Conservation (phyloP, 164 flowering plant species). For the Tetracentron sinense region DNA sequence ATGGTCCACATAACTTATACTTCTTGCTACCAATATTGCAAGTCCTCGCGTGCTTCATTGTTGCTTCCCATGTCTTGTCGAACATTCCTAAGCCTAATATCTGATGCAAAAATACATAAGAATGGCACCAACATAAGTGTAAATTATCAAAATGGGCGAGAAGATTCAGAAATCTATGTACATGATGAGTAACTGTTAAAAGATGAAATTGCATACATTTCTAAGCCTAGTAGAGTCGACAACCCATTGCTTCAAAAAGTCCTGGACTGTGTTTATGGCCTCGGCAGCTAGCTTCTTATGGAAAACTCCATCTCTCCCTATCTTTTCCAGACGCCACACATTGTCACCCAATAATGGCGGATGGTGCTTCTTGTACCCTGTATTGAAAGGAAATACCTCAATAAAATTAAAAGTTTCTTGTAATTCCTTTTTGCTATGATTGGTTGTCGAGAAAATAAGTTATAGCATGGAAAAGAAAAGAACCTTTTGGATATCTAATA, state of each 20-base stretch:
- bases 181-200: no score
- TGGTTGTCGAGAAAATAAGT: no score
- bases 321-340: constrained; percentile 83
- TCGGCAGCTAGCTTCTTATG: constrained; percentile 41
- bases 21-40: constrained; percentile 50
- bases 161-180: no score
- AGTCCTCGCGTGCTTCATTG: constrained; percentile 52
- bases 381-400: background rate
- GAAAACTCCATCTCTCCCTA: constrained; percentile 76
- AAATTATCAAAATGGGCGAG: background rate
- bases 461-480: no score
- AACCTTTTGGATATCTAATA: no score
- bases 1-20: constrained; percentile 21
- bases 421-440: no score
- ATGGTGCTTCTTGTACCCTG: constrained; percentile 84
- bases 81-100: constrained; percentile 66
- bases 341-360: constrained; percentile 71
- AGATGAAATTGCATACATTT: constrained; percentile 28
- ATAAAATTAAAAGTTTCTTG: background rate
- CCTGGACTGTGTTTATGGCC: constrained; percentile 57
- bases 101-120: constrained; percentile 27
- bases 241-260: constrained; percentile 50
- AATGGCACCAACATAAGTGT: background rate
- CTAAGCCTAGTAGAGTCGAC: constrained; percentile 38
- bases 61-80: constrained; percentile 66